Evolutionary conservation across 305 asterid species (phyloP).

Genomic region (Fraxinus velutina): DNA sequence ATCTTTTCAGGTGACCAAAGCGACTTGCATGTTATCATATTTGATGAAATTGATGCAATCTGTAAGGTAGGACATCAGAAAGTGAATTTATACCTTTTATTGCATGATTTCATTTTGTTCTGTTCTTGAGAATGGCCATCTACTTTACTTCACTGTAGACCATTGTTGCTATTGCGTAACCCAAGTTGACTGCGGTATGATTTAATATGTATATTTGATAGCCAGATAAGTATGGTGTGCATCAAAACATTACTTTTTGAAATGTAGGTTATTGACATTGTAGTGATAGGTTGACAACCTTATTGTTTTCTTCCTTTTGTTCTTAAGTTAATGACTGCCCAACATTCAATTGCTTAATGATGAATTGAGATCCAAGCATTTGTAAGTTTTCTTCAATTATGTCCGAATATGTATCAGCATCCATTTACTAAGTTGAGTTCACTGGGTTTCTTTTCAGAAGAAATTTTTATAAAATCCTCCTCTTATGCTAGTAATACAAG

Average conservation of each 20-base stretch:
- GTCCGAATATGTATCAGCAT: neutral
- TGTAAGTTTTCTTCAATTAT: neutral
- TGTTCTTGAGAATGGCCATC: neutral
- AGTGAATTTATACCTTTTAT: neutral
- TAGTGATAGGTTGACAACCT: neutral
- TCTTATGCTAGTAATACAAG: neutral
- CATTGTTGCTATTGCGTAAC: neutral
- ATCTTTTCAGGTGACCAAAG: constrained; percentile 86
- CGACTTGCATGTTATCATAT: constrained; percentile 92
- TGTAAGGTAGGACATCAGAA: constrained; percentile 72
- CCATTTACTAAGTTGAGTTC: neutral
- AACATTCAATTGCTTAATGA: neutral
- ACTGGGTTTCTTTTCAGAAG: neutral
- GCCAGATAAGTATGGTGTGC: neutral
- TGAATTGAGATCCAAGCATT: neutral
- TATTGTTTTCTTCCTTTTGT: neutral
- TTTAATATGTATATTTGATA: neutral
- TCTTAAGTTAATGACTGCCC: neutral
- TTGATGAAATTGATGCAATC: constrained; percentile 99
- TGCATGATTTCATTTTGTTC: neutral
- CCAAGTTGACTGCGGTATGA: neutral
- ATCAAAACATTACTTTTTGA: neutral
- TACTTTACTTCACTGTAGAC: neutral
- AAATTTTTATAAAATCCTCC: neutral
- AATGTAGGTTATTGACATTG: neutral